Evolutionary conservation across 1,284 basidiomycete genomes (phyloP).

Genomic region (Trichosporon ovoides): DNA sequence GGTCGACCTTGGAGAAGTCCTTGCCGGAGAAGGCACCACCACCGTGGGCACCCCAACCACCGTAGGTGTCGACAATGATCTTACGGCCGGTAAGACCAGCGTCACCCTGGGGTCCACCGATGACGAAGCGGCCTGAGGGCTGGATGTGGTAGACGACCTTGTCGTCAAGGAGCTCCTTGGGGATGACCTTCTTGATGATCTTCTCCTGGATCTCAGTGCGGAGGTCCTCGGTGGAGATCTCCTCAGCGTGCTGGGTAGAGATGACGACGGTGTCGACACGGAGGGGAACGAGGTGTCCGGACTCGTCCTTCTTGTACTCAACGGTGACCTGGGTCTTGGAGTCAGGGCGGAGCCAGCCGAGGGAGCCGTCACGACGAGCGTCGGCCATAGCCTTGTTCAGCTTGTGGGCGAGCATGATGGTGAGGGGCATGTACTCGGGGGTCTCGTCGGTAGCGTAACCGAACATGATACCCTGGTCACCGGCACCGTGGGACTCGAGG

Average conservation of each 20-base stretch:
- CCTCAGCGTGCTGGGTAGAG: constrained; percentile 96
- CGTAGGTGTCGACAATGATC: constrained; percentile 99
- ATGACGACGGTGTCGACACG: constrained; percentile 98
- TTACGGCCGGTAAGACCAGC: constrained; percentile 98
- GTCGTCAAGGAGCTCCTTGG: constrained; percentile 83
- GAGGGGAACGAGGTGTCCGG: constrained; percentile 84
- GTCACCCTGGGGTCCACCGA: constrained; percentile 99
- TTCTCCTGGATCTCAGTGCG: constrained; percentile 87
- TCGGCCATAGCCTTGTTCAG: constrained; percentile 92
- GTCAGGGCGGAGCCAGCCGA: constrained; percentile 94
- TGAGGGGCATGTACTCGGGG: constrained; percentile 94
- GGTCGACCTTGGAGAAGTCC: constrained; percentile 99
- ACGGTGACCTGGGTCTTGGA: constrained; percentile 99
- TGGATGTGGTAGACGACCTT: constrained; percentile 96
- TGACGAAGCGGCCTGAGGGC: constrained; percentile 99
- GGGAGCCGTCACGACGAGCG: constrained; percentile 76
- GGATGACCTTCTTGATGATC: constrained; percentile 92
- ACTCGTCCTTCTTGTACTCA: constrained; percentile 92
- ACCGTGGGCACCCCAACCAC: constrained; percentile 99
- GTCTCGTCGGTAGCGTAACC: constrained; percentile 99
- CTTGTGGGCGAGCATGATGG: constrained; percentile 95
- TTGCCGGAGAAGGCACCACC: constrained; percentile 99
- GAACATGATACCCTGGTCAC: constrained; percentile 99
- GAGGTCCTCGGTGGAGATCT: constrained; percentile 89
- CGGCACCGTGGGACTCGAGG: constrained; percentile 93